Evolutionary conservation across 2,329 filamentous ascomycete species (phyloP).

Genomic region (Epichloe sp.): DNA sequence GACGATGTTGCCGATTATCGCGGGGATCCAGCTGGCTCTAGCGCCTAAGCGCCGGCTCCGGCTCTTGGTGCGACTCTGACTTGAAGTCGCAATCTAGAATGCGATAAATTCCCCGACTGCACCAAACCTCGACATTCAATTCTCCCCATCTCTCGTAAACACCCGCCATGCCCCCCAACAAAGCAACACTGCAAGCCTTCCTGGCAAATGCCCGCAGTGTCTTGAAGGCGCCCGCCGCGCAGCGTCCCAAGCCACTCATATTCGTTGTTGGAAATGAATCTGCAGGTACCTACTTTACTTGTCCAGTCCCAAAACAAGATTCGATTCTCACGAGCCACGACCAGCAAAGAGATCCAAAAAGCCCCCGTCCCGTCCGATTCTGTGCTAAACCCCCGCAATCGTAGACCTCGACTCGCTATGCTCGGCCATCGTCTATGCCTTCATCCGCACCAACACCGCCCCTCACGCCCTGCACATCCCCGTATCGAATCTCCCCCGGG

Average conservation of each 20-base stretch:
- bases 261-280: slow-evolving; percentile 58
- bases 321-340: too few species aligned
- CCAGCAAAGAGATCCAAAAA: too few species aligned
- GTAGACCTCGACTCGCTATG: slow-evolving; percentile 74
- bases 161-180: slow-evolving; percentile 17
- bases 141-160: neutral
- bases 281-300: slow-evolving; percentile 30
- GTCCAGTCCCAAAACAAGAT: neutral
- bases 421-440: slow-evolving; percentile 60
- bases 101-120: too few species aligned
- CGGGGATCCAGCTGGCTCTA: too few species aligned
- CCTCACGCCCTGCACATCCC: slow-evolving; percentile 52
- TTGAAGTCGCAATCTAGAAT: too few species aligned
- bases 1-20: too few species aligned
- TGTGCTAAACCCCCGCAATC: too few species aligned
- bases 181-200: slow-evolving; percentile 34
- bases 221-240: slow-evolving; percentile 29
- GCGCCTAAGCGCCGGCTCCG: too few species aligned
- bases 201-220: slow-evolving; percentile 35
- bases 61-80: too few species aligned
- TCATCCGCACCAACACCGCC: slow-evolving; percentile 50
- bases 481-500: slow-evolving; percentile 54
- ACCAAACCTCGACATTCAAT: neutral
- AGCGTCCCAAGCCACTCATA: slow-evolving; percentile 35
- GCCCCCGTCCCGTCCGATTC: too few species aligned